Evolutionary conservation across 345 rosid genomes (phyloP).

Genomic region (Viola odorata): DNA sequence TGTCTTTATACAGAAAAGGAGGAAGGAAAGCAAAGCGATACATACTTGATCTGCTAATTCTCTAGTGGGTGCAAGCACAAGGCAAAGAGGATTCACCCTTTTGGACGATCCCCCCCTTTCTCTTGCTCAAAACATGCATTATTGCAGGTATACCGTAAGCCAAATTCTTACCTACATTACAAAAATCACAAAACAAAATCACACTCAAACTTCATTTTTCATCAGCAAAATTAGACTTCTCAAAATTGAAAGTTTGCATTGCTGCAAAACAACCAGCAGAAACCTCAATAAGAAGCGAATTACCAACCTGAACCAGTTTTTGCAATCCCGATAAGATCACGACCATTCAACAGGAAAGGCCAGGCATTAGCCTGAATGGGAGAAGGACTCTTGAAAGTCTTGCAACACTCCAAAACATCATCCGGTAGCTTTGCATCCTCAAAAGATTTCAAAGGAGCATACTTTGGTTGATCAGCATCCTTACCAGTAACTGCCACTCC

Average conservation of each 20-base stretch:
- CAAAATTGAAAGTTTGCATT: neutral
- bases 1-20: neutral
- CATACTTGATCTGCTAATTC: conserved; percentile 92
- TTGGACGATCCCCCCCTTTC: conserved; percentile 48
- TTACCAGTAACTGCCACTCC: conserved; percentile 62
- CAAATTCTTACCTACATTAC: conserved; percentile 67
- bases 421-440: conserved; percentile 54
- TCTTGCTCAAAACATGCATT: conserved; percentile 69
- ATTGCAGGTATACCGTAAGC: conserved; percentile 88
- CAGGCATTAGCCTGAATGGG: conserved; percentile 89
- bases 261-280: neutral
- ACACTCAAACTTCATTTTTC: too few species aligned
- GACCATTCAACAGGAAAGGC: conserved; percentile 86
- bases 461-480: conserved; percentile 51
- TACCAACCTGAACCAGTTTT: conserved; percentile 89
- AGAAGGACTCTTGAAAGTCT: conserved; percentile 68
- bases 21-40: neutral
- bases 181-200: neutral
- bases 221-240: neutral
- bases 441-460: conserved; percentile 51
- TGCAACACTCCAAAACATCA: conserved; percentile 68
- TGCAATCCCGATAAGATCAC: conserved; percentile 93
- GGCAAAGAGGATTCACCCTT: conserved; percentile 66
- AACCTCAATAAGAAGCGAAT: neutral
- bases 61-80: conserved; percentile 92